phyloP scores from a whole-genome alignment of 495 filamentous ascomycete species.

The Peziza echinospora region DNA sequence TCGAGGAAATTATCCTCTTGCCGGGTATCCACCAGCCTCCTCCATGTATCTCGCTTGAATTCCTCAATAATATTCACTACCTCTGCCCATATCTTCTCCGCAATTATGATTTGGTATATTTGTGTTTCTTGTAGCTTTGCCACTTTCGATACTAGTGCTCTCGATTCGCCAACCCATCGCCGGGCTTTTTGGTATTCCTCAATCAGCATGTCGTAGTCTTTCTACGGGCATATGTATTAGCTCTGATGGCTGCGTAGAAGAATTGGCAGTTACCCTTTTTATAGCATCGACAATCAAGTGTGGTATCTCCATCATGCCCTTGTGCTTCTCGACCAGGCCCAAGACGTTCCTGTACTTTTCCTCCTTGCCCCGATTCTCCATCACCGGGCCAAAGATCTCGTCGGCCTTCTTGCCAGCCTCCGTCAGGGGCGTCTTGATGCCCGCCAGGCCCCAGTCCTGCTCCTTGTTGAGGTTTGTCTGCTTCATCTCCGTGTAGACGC shows the following conservation, averaged over 20 bases:
- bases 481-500: constrained; percentile 95
- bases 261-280: constrained; percentile 41
- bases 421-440: constrained; percentile 65
- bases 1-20: constrained; percentile 17
- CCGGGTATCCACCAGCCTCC: constrained; percentile 37
- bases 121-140: constrained; percentile 43
- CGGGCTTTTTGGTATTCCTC: constrained; percentile 67
- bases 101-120: constrained; percentile 63
- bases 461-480: constrained; percentile 87
- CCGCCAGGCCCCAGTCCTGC: constrained; percentile 79
- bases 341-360: constrained; percentile 57
- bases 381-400: constrained; percentile 86
- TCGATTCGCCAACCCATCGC: constrained; percentile 50
- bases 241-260: too few species aligned
- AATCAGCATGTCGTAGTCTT: constrained; percentile 67
- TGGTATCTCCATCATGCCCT: constrained; percentile 58
- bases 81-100: constrained; percentile 86
- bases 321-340: constrained; percentile 49
- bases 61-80: constrained; percentile 59
- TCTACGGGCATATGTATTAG: background rate
- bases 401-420: constrained; percentile 86
- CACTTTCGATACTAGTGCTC: constrained; percentile 35
- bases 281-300: constrained; percentile 61
- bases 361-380: constrained; percentile 82
- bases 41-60: constrained; percentile 82